phyloP scores from a whole-genome alignment of 371 early-diverging fungal genomes.

The Syncephalastrum racemosum region DNA sequence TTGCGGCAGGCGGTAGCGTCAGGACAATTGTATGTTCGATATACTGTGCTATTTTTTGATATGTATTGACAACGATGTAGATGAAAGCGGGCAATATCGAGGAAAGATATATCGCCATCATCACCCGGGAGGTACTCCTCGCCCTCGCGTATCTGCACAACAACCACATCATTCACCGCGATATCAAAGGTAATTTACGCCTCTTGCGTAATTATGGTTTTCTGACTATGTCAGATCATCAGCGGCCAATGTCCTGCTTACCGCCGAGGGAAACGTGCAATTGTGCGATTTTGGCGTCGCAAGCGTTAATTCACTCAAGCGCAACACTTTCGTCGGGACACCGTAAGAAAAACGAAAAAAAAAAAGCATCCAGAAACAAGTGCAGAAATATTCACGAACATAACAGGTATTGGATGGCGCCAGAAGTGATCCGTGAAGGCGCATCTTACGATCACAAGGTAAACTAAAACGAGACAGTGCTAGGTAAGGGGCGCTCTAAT shows the following conservation, averaged over 20 bases:
- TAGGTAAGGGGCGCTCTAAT: slow-evolving; percentile 8
- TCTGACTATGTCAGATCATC: not conserved
- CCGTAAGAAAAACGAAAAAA: slow-evolving; percentile 47
- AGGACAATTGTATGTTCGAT: slow-evolving; percentile 68
- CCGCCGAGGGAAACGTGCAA: slow-evolving; percentile 89
- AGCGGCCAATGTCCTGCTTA: slow-evolving; percentile 92
- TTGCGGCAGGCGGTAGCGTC: slow-evolving; percentile 94
- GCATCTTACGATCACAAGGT: slow-evolving; percentile 78
- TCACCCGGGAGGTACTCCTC: slow-evolving; percentile 82
- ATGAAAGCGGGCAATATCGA: slow-evolving; percentile 88
- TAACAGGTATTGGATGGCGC: slow-evolving; percentile 83
- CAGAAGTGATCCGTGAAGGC: slow-evolving; percentile 86
- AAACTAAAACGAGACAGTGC: slow-evolving; percentile 1
- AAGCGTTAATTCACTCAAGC: slow-evolving; percentile 67
- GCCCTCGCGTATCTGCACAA: slow-evolving; percentile 94
- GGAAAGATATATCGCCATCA: slow-evolving; percentile 84
- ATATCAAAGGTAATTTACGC: slow-evolving; percentile 85
- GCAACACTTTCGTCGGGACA: slow-evolving; percentile 89
- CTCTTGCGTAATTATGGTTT: not conserved
- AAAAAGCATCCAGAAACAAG: too few relatives aligned
- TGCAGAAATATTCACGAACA: slow-evolving; percentile 21
- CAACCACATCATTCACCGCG: slow-evolving; percentile 93
- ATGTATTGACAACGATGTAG: slow-evolving; percentile 26
- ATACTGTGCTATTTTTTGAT: not conserved
- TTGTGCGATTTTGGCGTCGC: slow-evolving; percentile 95